These are phyloP conservation scores for Mucor indicus DNA, from an alignment of 371 early-diverging fungal genomes.

Conservation along the genomic window DNA sequence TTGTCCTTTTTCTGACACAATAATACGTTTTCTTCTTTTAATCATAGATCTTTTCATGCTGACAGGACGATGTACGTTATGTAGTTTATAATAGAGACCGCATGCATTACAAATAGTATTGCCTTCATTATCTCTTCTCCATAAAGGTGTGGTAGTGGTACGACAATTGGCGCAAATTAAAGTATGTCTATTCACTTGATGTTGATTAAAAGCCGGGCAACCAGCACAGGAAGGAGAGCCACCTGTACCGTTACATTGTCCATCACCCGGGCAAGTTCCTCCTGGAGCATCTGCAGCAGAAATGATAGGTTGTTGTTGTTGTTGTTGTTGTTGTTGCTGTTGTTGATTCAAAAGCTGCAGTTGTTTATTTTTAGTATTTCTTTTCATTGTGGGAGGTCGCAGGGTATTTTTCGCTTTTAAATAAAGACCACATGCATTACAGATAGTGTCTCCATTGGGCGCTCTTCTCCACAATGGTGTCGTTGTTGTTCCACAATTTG, in stretches of 20 bases:
- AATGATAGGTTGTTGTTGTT: conserved; percentile 7
- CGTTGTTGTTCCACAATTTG: conserved; percentile 81
- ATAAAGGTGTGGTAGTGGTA: conserved; percentile 84
- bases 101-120: conserved; percentile 86
- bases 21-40: conserved; percentile 76
- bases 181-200: conserved; percentile 53
- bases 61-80: conserved; percentile 72
- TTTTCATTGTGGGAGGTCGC: conserved; percentile 51
- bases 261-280: conserved; percentile 77
- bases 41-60: conserved; percentile 83
- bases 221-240: conserved; percentile 74
- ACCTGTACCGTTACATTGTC: conserved; percentile 77
- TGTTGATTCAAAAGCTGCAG: conserved; percentile 2
- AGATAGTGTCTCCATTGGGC: conserved; percentile 77
- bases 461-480: conserved; percentile 94
- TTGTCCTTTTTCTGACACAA: conserved; percentile 18
- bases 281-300: conserved; percentile 5
- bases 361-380: conserved; percentile 24
- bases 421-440: conserved; percentile 91
- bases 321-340: conserved; percentile 6
- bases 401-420: conserved; percentile 42
- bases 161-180: conserved; percentile 78
- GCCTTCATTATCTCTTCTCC: conserved; percentile 81
- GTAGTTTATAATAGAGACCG: conserved; percentile 83
- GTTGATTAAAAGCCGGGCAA: conserved; percentile 77